Evolutionary conservation across 2,329 filamentous ascomycete genomes (phyloP).

Genomic region (Fusarium marasasianum): DNA sequence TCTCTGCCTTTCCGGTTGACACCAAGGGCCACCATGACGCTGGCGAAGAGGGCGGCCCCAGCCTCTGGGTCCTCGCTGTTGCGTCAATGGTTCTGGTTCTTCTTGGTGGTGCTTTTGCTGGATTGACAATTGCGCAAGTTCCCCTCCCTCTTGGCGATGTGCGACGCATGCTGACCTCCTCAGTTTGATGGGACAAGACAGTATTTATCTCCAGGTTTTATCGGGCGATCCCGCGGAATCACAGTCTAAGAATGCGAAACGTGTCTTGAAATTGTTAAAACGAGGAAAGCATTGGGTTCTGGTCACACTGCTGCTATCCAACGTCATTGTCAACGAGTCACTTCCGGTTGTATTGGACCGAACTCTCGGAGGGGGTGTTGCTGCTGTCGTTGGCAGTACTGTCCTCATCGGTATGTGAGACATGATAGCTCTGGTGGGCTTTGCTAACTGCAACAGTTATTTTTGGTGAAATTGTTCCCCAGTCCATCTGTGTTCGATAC

Average conservation of each 20-base stretch:
- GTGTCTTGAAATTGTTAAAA: slow-evolving; percentile 81
- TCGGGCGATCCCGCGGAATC: slow-evolving; percentile 82
- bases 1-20: slow-evolving; percentile 57
- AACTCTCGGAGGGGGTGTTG: slow-evolving; percentile 92
- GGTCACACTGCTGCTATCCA: slow-evolving; percentile 91
- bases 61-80: slow-evolving; percentile 82
- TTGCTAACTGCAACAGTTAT: slow-evolving; percentile 72
- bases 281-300: slow-evolving; percentile 98
- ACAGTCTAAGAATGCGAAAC: slow-evolving; percentile 86
- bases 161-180: slow-evolving; percentile 30
- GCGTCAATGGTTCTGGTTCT: slow-evolving; percentile 84
- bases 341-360: slow-evolving; percentile 94
- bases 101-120: slow-evolving; percentile 91
- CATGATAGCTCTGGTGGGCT: slow-evolving; percentile 12
- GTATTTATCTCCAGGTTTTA: slow-evolving; percentile 96
- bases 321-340: slow-evolving; percentile 98
- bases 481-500: slow-evolving; percentile 95
- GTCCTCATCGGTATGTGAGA: slow-evolving; percentile 81
- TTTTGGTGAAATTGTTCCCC: slow-evolving; percentile 95
- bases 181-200: slow-evolving; percentile 78
- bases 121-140: slow-evolving; percentile 84
- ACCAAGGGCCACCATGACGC: slow-evolving; percentile 52
- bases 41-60: slow-evolving; percentile 66
- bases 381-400: slow-evolving; percentile 92
- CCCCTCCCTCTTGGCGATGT: slow-evolving; percentile 22